Evolutionary conservation across 371 early-diverging fungal species (phyloP).

Genomic region (Syncephalastrum sp.): DNA sequence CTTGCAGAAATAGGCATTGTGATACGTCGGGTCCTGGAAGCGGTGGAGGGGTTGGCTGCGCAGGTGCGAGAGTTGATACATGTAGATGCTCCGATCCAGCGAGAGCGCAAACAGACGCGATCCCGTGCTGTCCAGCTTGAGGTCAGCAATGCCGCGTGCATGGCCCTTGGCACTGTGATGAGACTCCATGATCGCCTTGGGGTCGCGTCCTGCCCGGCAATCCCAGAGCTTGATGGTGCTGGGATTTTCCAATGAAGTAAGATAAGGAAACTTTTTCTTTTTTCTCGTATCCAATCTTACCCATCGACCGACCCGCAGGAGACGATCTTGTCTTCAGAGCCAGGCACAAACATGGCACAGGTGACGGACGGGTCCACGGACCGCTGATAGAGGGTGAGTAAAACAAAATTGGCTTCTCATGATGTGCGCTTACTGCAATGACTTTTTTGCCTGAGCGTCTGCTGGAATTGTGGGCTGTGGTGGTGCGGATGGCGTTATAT

Average conservation of each 20-base stretch:
- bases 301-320: constrained; percentile 66
- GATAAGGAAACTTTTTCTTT: background rate
- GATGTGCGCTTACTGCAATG: background rate
- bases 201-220: constrained; percentile 28
- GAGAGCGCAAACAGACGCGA: constrained; percentile 38
- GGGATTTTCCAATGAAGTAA: background rate
- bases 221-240: constrained; percentile 52
- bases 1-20: constrained; percentile 28
- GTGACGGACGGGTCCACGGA: constrained; percentile 49
- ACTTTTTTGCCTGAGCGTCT: background rate
- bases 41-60: constrained; percentile 19
- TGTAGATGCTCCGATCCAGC: constrained; percentile 35
- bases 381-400: too few relatives aligned
- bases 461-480: constrained; percentile 9
- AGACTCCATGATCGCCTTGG: constrained; percentile 9
- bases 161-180: constrained; percentile 19
- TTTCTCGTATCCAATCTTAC: constrained; percentile 17
- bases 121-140: constrained; percentile 37
- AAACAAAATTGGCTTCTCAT: background rate
- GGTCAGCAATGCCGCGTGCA: constrained; percentile 31
- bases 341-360: constrained; percentile 44
- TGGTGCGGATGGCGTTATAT: constrained; percentile 12
- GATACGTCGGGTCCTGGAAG: constrained; percentile 23
- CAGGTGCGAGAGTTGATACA: constrained; percentile 34
- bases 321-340: constrained; percentile 37